A percentile compares a stretch with the other conserved stretches of the same genome.
phyloP scores from a whole-genome alignment of 345 rosid genomes.

The Syzygium aqueum region DNA sequence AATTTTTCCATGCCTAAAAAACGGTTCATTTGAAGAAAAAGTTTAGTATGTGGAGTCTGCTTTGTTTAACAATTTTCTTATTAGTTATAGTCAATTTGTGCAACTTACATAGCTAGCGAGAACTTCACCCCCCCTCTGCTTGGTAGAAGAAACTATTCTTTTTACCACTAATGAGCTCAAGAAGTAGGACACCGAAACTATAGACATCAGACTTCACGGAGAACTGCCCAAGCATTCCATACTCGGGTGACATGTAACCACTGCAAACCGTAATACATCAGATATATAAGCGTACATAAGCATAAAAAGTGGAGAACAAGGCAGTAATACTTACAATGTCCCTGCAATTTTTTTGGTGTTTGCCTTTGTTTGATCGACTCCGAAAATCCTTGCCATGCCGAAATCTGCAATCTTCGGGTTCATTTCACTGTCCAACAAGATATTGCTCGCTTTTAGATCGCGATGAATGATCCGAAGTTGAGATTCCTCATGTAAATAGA shows the following conservation, averaged over 20 bases:
- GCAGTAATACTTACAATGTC: no score
- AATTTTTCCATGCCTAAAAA: no score
- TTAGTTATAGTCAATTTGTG: neutral
- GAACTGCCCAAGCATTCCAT: conserved; percentile 14
- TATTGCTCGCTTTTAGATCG: conserved; percentile 18
- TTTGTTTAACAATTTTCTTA: conserved; percentile 2
- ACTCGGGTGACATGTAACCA: conserved; percentile 40
- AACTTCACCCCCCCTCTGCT: no score
- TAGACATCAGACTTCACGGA: conserved; percentile 32
- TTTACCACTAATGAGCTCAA: conserved; percentile 29
- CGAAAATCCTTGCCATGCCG: conserved; percentile 15
- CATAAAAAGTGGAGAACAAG: neutral
- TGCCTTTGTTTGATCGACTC: conserved; percentile 2
- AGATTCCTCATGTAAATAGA: neutral
- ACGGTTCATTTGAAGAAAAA: no score
- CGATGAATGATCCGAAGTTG: conserved; percentile 13
- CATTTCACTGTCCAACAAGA: conserved; percentile 11
- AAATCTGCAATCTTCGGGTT: conserved; percentile 27
- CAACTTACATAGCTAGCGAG: no score
- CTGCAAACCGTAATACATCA: neutral
- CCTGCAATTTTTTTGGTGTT: no score
- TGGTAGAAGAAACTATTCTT: neutral
- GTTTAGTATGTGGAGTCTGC: no score
- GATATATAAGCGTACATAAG: no score
- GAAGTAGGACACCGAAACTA: conserved; percentile 17